Base-by-base conservation (phyloP, 441 rosid genomes). In the Erodium moschatum region DNA sequence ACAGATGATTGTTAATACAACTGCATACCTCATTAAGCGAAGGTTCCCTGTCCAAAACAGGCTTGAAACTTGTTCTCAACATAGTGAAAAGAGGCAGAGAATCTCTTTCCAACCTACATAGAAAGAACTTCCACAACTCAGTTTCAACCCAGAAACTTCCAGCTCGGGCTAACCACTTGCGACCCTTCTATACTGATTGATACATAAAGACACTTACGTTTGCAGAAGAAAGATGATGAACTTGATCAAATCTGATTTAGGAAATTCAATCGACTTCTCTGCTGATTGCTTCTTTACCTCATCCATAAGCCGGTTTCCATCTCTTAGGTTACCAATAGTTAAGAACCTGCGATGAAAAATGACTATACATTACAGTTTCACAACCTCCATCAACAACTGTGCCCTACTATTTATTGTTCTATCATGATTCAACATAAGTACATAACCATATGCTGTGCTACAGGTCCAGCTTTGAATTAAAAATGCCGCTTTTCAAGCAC, bases 31-130 rank as follows among this genome's bases (percentile, higher is more conserved):
- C 96, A 61, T 75, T 74, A 63, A 93, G 89, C 70, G 85, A 75
- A n/a, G 90, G 92, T 58, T 93, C 98, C 73, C 93, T 78, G 73
- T 91, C 95, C 79, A 87, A 73, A 77, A 87, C 80, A 19, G 92
- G 52, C 82, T 79, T 91, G 83, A 76, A 89, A 73, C 80, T 85
- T 62, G 72, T 81, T 82, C 90, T 89, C 85, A 91, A 74, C 96
- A 85, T 87, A 67, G 85, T 88, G 81, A 94, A 94, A 68, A 94
- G 96, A 12, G 97, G 97, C 69, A 87, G 78, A n/a, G 98, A 95
- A 77, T 89, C 97, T 80, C 93, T 89, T 85, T 85, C 82, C 86
- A 94, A 69, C 80, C 97, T 94, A 91, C 71, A 76, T 24, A 3
- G 7, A 4, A 70, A 66, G 12, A 29, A 29, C 31, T 29, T 29